These are phyloP conservation scores for Chloris gayana DNA, from an alignment of 176 grass and related monocot genomes.

Conservation along the genomic window DNA sequence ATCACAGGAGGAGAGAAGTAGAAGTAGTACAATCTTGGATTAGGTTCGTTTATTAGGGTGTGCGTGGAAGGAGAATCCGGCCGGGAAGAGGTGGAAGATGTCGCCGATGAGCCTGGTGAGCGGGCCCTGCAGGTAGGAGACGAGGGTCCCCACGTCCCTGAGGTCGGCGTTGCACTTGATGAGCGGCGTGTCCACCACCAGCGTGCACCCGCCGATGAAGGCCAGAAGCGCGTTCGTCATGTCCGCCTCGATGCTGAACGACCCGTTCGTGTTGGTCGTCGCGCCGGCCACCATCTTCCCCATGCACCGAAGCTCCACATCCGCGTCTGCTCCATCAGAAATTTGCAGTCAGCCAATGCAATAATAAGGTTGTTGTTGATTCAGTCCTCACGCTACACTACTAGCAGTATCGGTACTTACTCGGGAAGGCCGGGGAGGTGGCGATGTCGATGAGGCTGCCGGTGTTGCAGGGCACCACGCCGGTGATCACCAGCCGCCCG, in stretches of 20 bases:
- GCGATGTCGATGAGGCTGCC: conserved; percentile 59
- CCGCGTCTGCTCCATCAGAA: no score
- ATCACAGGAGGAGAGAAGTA: no score
- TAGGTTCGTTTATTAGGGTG: no score
- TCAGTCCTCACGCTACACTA: no score
- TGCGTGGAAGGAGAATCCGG: conserved; percentile 52
- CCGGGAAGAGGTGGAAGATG: conserved; percentile 49
- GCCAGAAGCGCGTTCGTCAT: conserved; percentile 37
- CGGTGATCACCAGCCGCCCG: conserved; percentile 41
- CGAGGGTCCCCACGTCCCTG: conserved; percentile 43
- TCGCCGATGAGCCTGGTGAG: conserved; percentile 46
- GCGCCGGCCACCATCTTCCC: conserved; percentile 46
- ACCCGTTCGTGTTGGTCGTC: conserved; percentile 59
- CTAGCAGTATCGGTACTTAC: no score
- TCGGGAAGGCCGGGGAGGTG: conserved; percentile 51
- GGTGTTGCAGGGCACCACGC: conserved; percentile 60
- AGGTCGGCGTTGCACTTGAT: conserved; percentile 59
- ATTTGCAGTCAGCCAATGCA: no score
- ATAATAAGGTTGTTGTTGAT: no score
- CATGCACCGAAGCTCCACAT: conserved; percentile 58
- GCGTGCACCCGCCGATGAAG: conserved; percentile 55
- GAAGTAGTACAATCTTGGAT: no score
- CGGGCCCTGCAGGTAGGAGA: conserved; percentile 56
- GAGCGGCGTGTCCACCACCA: conserved; percentile 64
- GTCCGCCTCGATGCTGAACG: conserved; percentile 52